phyloP scores from a whole-genome alignment of 805 yeast genomes.

The Ogataea nonfermentans region DNA sequence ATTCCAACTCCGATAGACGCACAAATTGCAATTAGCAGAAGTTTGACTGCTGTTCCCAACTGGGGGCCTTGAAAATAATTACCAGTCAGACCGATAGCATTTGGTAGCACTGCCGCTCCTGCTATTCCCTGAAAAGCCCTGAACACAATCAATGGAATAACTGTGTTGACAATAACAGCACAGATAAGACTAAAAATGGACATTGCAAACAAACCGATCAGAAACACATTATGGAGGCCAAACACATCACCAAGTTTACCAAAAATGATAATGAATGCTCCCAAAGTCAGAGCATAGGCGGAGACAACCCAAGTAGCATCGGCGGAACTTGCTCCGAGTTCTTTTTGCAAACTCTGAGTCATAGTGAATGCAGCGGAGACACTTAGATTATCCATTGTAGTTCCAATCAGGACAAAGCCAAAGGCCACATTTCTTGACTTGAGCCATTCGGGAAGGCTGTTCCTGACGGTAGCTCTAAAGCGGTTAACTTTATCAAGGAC shows the following conservation, averaged over 20 bases:
- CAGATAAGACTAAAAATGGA: slow-evolving; percentile 31
- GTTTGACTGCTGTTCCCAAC: slow-evolving; percentile 15
- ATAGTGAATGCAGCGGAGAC: slow-evolving; percentile 27
- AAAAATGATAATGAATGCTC: slow-evolving; percentile 41
- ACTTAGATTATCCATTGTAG: slow-evolving; percentile 28
- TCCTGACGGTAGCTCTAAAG: neutral
- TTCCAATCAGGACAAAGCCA: slow-evolving; percentile 13
- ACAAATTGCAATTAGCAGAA: slow-evolving; percentile 23
- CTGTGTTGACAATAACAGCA: slow-evolving; percentile 35
- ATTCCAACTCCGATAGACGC: slow-evolving; percentile 38
- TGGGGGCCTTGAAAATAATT: slow-evolving; percentile 23
- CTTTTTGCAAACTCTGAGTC: slow-evolving; percentile 32
- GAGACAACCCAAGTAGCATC: slow-evolving; percentile 43
- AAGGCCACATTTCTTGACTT: slow-evolving; percentile 14
- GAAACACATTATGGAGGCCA: slow-evolving; percentile 37
- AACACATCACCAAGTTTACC: slow-evolving; percentile 43
- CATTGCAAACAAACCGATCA: slow-evolving; percentile 19
- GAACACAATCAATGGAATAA: slow-evolving; percentile 39
- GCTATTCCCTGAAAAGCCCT: slow-evolving; percentile 46
- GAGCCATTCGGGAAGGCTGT: slow-evolving; percentile 1
- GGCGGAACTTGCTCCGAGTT: slow-evolving; percentile 36
- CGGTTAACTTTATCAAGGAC: too few species aligned
- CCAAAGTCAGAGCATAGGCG: slow-evolving; percentile 43
- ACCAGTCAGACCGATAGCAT: slow-evolving; percentile 22
- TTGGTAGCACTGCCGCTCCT: slow-evolving; percentile 42